Evolutionary conservation across 768 basidiomycete species (phyloP), one percentile per base, ranked within the genome.

Genomic region (Leccinum pellstonianum): DNA sequence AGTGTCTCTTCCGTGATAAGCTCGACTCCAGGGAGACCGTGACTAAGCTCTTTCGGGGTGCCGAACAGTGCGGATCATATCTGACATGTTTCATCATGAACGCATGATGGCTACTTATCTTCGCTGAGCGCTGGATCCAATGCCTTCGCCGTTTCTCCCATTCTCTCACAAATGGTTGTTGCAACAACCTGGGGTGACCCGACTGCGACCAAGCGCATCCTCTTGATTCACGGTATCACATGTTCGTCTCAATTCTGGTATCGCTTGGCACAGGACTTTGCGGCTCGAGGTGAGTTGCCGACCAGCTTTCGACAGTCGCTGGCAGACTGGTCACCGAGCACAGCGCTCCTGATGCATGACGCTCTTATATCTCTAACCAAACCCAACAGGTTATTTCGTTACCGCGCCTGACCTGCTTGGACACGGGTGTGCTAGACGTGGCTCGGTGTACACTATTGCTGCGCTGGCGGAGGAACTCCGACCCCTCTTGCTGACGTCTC

Each of bases 391-490:
- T 49, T 72, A 63, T n/a, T 58, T 62, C 23, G 70, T 70, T 47
- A 58, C 29, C 0, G 70, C 70, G 11, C 70, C 70, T 9, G 66
- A 68, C 47, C 38, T 66, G 0, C 64, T 70, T 27, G 66, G 68
- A 9, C 72, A 73, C 9, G 70, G 62, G 0, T 25, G 19, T 15
- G 57, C 63, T 10, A 35, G 48, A 10, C 60, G 55, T n/a, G 8
- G 31, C 7, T 47, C 65, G 1, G 59, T 59, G 11, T 70, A 68
- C 27, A 61, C 66, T 25, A 14, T 70, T 12, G 38, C 33, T 9
- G 58, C 66, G 4, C 15, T 68, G 17, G 58, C 21, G 8, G 43
- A 62, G 4, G 68, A 65, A 47, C 58, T 68, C 9, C 38, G 17
- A 0, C 64, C 66, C 1, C 35, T 66, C 33, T 27, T 50, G 14